Base-by-base conservation (phyloP, 176 grass and related monocot genomes). In the Triticum timopheevii region DNA sequence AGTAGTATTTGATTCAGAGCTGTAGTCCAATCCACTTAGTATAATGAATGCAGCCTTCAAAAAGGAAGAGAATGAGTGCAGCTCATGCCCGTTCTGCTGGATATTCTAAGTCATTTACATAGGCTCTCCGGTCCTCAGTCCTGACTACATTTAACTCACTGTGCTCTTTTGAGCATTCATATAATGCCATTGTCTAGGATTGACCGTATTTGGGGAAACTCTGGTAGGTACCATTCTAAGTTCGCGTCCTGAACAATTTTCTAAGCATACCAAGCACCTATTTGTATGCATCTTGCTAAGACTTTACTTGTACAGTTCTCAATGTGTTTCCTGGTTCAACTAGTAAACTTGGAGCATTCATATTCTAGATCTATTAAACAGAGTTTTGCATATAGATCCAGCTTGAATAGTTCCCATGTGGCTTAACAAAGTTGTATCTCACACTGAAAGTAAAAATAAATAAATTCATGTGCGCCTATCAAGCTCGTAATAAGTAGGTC, bases 401-500 rank as follows among this genome's bases (percentile, higher is more conserved):
- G 3, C 12, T 24, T 86, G 63, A 81, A 90, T 82, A 54, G 52
- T 86, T 90, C 27, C 54, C 25, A 52, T 27, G 68, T 72, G 17
- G 65, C 56, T 23, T 47, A 59, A 59, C 22, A 22, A 66, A 79
- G 11, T 58, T 56, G 4, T 83, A 58, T 62, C 35, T 24, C 61
- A 66, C 66, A 36, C 39, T 66, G 19, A 20, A 73, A 76, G 44
- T 62, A 27, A 20, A 22, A 10, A 61, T 65, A 80, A 59, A 81
- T 5, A 65, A 0, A 8, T 61, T 85, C 39, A 23, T 22, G 47
- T n/a, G 9, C 56, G 31, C 25, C 10, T 65, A 44, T 58, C 6
- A 73, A 58, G 7, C 20, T 72, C 65, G 72, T 78, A 72, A n/a
- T 7, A 79, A 40, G 74, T 67, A 56, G 28, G 44, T 52, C 49